Evolutionary conservation across 192 early-diverging fungal genomes (phyloP), one percentile per base, ranked within the genome.

Genomic region (Helicostylum pulchrum): DNA sequence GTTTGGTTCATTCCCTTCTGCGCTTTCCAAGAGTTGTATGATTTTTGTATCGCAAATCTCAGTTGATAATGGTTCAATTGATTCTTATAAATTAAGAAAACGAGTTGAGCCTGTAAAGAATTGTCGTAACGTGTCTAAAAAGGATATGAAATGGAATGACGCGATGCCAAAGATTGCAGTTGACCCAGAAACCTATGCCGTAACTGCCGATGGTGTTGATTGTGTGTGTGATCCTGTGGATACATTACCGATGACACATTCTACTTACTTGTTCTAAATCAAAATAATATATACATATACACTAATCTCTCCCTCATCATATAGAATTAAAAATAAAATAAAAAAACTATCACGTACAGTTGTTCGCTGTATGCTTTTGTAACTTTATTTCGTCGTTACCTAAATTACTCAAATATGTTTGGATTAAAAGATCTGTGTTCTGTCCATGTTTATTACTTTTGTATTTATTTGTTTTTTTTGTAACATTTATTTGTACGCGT

Each of bases 141-240:
- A 73, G 14, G 88, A 91, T 61, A 91, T 98, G 85, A 94, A 92
- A 67, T 79, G 90, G 51, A 97, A 97, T 66, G 78, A 83, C 57
- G 64, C 75, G 0, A 68, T 85, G 52, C 95, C 95, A 4, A 77
- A 81, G 6, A 85, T 96, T 10, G 58, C 77, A 0, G 92, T 96
- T 1, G 92, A 98, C 65, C 92, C 95, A 0, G 95, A 97, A 64
- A 94, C 90, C 0, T 97, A 96, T 78, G 80, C 80, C 31, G 94
- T 96, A 15, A 85, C 69, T 14, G 88, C 88, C 1, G 87, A 97
- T 64, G 95, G 92, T 21, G 68, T 78, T 52, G 61, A 74, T 2
- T 78, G 86, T 39, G 78, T 69, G 7, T 87, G 89, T 62, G 83
- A 83, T 26, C 91, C 94, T 3, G 88, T 84, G 1, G 68, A 73